phyloP scores from a whole-genome alignment of 2,329 filamentous ascomycete species.

The Orbilia javanica region DNA sequence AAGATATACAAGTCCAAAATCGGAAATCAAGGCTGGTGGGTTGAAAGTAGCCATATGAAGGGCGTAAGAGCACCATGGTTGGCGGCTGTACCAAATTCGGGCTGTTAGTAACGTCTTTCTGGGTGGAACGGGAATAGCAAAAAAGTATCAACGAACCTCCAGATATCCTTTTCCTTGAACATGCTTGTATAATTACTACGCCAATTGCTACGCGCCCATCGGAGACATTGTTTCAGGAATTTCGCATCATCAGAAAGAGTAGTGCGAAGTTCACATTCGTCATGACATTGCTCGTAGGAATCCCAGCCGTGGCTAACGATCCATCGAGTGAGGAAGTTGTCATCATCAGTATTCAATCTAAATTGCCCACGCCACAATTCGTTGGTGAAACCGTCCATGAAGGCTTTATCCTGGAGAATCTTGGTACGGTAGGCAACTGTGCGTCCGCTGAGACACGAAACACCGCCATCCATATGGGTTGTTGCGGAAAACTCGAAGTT shows the following conservation, averaged over 20 bases:
- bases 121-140: neutral
- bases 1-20: constrained; percentile 78
- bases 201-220: constrained; percentile 98
- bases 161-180: constrained; percentile 83
- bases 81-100: constrained; percentile 73
- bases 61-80: constrained; percentile 93
- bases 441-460: constrained; percentile 95
- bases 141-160: constrained; percentile 75
- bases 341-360: constrained; percentile 94
- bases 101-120: constrained; percentile 14
- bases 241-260: constrained; percentile 89
- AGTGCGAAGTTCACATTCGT: constrained; percentile 89
- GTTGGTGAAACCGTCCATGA: constrained; percentile 88
- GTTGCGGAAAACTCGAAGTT: constrained; percentile 98
- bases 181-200: constrained; percentile 94
- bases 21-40: constrained; percentile 83
- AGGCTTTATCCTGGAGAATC: constrained; percentile 86
- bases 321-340: constrained; percentile 98
- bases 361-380: constrained; percentile 85
- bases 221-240: constrained; percentile 91
- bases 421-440: constrained; percentile 91
- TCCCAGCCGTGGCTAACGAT: constrained; percentile 92
- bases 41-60: constrained; percentile 93
- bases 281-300: constrained; percentile 94
- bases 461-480: constrained; percentile 91